These are phyloP conservation scores for Neocallimastix lanati DNA, from an alignment of 192 early-diverging fungal genomes.

Conservation along the genomic window DNA sequence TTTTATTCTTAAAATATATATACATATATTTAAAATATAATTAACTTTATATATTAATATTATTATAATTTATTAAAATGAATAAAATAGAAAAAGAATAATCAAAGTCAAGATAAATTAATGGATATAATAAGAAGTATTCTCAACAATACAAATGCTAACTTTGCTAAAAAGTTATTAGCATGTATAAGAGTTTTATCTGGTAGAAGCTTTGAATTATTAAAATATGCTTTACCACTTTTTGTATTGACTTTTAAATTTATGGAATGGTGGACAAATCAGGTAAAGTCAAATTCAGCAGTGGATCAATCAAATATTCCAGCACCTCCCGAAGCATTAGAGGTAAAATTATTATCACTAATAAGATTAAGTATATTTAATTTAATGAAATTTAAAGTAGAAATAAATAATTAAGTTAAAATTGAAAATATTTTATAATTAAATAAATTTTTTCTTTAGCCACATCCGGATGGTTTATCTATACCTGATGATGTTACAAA, in stretches of 20 bases:
- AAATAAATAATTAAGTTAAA: no score
- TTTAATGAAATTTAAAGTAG: no score
- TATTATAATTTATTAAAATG: neutral
- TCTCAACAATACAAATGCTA: neutral
- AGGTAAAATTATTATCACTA: no score
- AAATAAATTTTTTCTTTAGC: no score
- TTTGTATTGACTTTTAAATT: slow-evolving; percentile 87
- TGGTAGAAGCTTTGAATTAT: slow-evolving; percentile 27
- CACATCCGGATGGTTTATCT: slow-evolving; percentile 51
- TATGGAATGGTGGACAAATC: slow-evolving; percentile 84
- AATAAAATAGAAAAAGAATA: neutral
- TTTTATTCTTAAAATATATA: no score
- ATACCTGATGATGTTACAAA: slow-evolving; percentile 50
- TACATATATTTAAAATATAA: no score
- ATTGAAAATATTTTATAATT: no score
- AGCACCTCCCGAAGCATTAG: slow-evolving; percentile 51
- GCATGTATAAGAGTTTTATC: neutral
- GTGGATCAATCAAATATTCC: slow-evolving; percentile 30
- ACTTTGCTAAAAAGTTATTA: neutral
- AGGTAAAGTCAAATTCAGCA: slow-evolving; percentile 36
- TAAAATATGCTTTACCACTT: slow-evolving; percentile 64
- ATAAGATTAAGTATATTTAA: no score
- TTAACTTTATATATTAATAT: no score
- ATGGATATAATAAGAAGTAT: neutral
- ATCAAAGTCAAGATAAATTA: neutral